These are phyloP conservation scores for Voacanga thouarsii DNA, from an alignment of 257 asterid genomes.

Conservation along the genomic window DNA sequence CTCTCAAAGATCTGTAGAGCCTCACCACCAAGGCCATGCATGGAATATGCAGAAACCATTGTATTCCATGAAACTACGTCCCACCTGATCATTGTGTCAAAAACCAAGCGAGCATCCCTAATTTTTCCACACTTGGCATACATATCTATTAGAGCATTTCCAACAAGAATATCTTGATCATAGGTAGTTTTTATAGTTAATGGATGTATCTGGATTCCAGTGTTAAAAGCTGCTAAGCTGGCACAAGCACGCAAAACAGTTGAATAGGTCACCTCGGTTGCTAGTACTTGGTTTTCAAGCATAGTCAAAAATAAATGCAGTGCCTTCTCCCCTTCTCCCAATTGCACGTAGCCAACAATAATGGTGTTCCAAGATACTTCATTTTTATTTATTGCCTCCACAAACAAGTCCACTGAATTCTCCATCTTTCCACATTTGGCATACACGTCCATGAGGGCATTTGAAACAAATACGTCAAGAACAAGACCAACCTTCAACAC, in stretches of 20 bases:
- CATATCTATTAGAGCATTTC: conserved; percentile 88
- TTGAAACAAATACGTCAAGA: conserved; percentile 58
- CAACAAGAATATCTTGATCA: conserved; percentile 58
- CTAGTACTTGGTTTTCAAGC: conserved; percentile 49
- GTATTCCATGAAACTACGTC: conserved; percentile 86
- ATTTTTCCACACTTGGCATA: conserved; percentile 87
- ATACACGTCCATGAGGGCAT: conserved; percentile 92
- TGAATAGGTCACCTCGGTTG: conserved; percentile 84
- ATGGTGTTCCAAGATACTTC: conserved; percentile 94
- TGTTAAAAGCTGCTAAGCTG: conserved; percentile 69
- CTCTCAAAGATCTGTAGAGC: conserved; percentile 61
- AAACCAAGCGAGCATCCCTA: conserved; percentile 62
- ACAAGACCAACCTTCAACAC: conserved; percentile 60
- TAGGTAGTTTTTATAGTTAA: conserved; percentile 57
- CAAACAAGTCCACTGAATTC: conserved; percentile 52
- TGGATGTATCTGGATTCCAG: conserved; percentile 75
- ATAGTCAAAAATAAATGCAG: conserved; percentile 51
- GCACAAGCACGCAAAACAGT: conserved; percentile 85
- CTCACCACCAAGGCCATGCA: conserved; percentile 82
- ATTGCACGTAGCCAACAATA: conserved; percentile 75
- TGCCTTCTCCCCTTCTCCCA: conserved; percentile 72
- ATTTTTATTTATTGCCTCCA: conserved; percentile 45
- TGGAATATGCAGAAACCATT: conserved; percentile 82
- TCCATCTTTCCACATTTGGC: conserved; percentile 77
- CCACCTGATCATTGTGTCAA: conserved; percentile 45